phyloP scores from a whole-genome alignment of 1,139 yeast genomes.

The Lodderomyces metapsilosis region DNA sequence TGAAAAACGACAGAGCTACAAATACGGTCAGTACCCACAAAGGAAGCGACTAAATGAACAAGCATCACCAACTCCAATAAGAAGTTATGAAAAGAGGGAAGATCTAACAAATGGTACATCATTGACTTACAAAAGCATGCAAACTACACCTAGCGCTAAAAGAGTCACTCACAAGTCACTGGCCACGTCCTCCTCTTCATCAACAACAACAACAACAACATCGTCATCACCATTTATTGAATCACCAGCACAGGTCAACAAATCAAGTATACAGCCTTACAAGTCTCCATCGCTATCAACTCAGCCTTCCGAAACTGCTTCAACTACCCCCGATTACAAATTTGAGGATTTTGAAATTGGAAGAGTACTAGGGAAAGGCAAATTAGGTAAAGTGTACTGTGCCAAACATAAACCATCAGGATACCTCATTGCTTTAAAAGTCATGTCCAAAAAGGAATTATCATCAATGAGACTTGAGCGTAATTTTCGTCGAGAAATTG shows the following conservation, averaged over 20 bases:
- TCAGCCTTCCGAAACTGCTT: neutral
- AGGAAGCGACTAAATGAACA: neutral
- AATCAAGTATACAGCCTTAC: neutral
- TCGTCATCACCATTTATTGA: constrained; percentile 12
- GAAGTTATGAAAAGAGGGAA: neutral
- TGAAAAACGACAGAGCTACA: neutral
- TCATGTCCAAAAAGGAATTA: constrained; percentile 81
- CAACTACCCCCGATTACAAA: neutral
- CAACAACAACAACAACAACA: neutral
- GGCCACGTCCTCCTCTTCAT: constrained; percentile 1
- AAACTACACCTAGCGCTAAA: neutral
- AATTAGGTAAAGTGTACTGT: constrained; percentile 89
- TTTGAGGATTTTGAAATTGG: constrained; percentile 84
- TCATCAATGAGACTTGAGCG: constrained; percentile 75
- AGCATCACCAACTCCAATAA: constrained; percentile 1
- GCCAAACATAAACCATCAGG: constrained; percentile 76
- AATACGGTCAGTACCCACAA: neutral
- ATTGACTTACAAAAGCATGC: neutral
- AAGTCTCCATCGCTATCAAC: neutral
- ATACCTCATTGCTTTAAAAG: constrained; percentile 84
- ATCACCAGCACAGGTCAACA: constrained; percentile 1
- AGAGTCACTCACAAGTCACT: neutral
- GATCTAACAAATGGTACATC: neutral
- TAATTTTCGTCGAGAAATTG: constrained; percentile 88
- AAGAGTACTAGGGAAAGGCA: constrained; percentile 85